Base-by-base conservation (phyloP, 2,329 filamentous ascomycete species). In the Pyrenophora teres region DNA sequence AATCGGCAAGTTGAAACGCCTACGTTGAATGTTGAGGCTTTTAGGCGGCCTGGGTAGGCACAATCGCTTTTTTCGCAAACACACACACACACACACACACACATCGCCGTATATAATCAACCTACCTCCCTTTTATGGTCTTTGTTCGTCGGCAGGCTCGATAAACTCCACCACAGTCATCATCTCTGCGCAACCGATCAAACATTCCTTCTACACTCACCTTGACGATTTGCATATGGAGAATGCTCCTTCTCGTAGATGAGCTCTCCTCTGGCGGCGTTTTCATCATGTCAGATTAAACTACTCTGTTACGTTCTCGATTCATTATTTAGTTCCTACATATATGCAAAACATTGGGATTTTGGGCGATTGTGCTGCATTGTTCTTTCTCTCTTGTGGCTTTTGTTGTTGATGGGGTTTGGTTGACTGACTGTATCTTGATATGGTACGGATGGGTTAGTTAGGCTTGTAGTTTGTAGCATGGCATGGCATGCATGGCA, bases 1-100 rank as follows among this genome's bases (percentile, higher is more conserved):
- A 81, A 90, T 53, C 79, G 77, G 59, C 84, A 87, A 37, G 85
- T 93, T 36, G 89, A 93, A 71, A 86, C 87, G 36, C 87, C 87
- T 2, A 79, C 77, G 5, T 75, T 89, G 18, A 81, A 83, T 1
- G 82, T 88, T 5, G 86, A 89, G 58, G 82, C 84, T 2, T 83
- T 88, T 61, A 78, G 81, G 45, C 81, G 74, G 32, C 71, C 71
- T 46, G 72, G 74, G 23, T 77, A 56, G 58, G 30, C 15, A 36
- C 32, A 32, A 39, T 41, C 37, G 32, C 42, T 42, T 21, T 21
- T 21, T 21, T 21, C 19, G 19, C 19, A 21, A 21, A 21, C 15
- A 15, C 15, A 15, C 15, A 15, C 15, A 15, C 15, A 15, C 15
- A 15, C 15, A 15, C 15, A 15, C 19, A 21, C 19, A 21, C 19